These are phyloP conservation scores for Exophiala viscosa DNA, from an alignment of 2,329 filamentous ascomycete species.

Conservation along the genomic window DNA sequence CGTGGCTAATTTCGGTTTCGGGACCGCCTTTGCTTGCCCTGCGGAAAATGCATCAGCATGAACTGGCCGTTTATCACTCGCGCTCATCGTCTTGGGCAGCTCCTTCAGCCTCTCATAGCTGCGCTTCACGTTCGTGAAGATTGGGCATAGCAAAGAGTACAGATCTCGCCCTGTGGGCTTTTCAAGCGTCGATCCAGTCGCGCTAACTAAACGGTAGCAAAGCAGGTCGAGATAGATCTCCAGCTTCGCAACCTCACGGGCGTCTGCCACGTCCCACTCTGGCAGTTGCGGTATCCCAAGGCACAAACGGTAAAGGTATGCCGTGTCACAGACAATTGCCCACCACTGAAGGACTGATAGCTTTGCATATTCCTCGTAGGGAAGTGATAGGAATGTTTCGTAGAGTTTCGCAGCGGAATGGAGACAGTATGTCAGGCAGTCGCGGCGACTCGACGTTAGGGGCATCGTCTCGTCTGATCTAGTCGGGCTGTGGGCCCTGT, in stretches of 20 bases:
- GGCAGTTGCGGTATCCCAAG: not conserved
- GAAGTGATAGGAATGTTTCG: slow-evolving; percentile 9
- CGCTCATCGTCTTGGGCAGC: not conserved
- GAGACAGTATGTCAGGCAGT: slow-evolving; percentile 1
- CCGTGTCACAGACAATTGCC: slow-evolving; percentile 3
- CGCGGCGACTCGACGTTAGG: not conserved
- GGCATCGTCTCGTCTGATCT: not conserved
- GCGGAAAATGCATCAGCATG: not conserved
- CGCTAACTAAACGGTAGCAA: slow-evolving; percentile 4
- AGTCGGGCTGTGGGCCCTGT: not conserved
- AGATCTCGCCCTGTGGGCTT: not conserved
- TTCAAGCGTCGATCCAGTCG: slow-evolving; percentile 3
- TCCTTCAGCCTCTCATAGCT: slow-evolving; percentile 6
- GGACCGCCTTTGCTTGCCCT: not conserved
- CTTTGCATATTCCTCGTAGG: not conserved
- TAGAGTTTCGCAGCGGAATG: not conserved
- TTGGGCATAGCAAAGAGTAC: slow-evolving; percentile 2
- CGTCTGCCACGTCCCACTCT: not conserved
- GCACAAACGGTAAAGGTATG: slow-evolving; percentile 4
- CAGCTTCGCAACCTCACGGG: slow-evolving; percentile 1
- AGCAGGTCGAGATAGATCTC: slow-evolving; percentile 8
- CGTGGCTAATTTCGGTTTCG: too few species aligned
- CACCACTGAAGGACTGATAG: slow-evolving; percentile 2
- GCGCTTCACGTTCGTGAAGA: slow-evolving; percentile 6
- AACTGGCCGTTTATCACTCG: not conserved